Percentiles rank a stretch among this genome's conserved stretches.
phyloP scores from a whole-genome alignment of 177 flowering plant genomes.

The Vitis hybrid region DNA sequence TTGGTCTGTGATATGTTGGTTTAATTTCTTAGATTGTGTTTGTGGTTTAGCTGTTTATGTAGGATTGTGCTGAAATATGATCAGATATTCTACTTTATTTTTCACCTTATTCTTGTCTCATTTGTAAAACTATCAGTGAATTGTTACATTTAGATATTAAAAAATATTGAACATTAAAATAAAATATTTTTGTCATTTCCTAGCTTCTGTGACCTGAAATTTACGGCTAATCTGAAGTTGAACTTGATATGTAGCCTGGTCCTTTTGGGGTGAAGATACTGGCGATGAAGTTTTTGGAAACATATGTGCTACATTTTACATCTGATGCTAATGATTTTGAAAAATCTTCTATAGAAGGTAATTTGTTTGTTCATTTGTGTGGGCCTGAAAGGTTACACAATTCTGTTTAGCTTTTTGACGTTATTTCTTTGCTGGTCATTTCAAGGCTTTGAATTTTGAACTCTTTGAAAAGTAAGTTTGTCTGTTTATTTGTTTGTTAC shows the following conservation, averaged over 20 bases:
- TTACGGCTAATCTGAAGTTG: constrained; percentile 7
- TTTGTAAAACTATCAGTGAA: too few species aligned
- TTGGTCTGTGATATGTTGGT: too few species aligned
- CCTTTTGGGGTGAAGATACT: constrained; percentile 63
- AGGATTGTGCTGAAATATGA: too few species aligned
- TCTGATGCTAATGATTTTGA: constrained; percentile 51
- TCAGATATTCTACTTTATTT: too few species aligned
- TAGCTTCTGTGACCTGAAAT: neutral
- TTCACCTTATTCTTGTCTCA: too few species aligned
- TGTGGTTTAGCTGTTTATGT: too few species aligned
- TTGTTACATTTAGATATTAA: too few species aligned
- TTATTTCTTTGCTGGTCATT: neutral
- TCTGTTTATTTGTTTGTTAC: neutral
- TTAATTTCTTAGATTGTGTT: too few species aligned
- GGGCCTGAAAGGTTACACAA: neutral
- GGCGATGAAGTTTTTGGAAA: constrained; percentile 90
- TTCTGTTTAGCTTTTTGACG: too few species aligned
- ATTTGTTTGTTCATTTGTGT: constrained; percentile 1
- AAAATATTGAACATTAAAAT: too few species aligned
- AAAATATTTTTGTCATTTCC: too few species aligned
- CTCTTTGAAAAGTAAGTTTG: neutral
- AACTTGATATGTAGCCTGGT: constrained; percentile 57
- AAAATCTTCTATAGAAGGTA: constrained; percentile 56
- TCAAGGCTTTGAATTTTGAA: neutral
- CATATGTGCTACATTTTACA: constrained; percentile 55